Conservation (phyloP, 2,329 filamentous ascomycete species). For the Paecilomyces variotii region DNA sequence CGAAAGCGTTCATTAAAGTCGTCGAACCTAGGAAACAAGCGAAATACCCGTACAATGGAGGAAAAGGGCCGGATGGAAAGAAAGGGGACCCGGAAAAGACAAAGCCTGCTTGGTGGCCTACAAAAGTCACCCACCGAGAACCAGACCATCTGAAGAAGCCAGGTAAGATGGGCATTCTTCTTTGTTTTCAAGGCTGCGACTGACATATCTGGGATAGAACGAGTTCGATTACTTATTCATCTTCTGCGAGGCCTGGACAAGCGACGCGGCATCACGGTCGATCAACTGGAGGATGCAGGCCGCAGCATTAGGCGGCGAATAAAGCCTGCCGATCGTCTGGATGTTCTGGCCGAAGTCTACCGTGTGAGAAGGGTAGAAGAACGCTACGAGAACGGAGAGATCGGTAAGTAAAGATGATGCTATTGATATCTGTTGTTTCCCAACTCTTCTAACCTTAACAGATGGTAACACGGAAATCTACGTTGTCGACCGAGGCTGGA, state of each 20-base stretch:
- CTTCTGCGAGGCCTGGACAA: slow-evolving; percentile 27
- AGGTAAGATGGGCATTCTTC: slow-evolving; percentile 11
- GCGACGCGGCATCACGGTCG: slow-evolving; percentile 24
- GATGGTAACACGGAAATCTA: not conserved
- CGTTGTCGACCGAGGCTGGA: not conserved
- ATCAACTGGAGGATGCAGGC: slow-evolving; percentile 25
- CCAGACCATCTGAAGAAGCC: slow-evolving; percentile 26
- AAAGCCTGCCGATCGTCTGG: slow-evolving; percentile 17
- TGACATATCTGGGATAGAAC: slow-evolving; percentile 12
- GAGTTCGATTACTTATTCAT: slow-evolving; percentile 23
- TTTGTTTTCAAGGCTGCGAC: not conserved
- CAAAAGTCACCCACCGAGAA: slow-evolving; percentile 23
- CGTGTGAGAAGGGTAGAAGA: slow-evolving; percentile 26
- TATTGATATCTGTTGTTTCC: not conserved
- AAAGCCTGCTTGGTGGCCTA: slow-evolving; percentile 28
- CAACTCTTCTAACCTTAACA: not conserved
- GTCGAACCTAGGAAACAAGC: slow-evolving; percentile 30
- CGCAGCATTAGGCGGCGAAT: slow-evolving; percentile 27
- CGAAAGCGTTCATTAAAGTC: slow-evolving; percentile 29
- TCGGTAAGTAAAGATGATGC: slow-evolving; percentile 13
- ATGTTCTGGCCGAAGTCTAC: slow-evolving; percentile 28
- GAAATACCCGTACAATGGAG: slow-evolving; percentile 29
- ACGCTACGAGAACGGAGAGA: slow-evolving; percentile 19
- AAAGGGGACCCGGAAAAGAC: slow-evolving; percentile 25
- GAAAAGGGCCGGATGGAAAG: slow-evolving; percentile 22